Base-by-base conservation (phyloP, 192 early-diverging fungal genomes). In the Gonapodya prolifera region DNA sequence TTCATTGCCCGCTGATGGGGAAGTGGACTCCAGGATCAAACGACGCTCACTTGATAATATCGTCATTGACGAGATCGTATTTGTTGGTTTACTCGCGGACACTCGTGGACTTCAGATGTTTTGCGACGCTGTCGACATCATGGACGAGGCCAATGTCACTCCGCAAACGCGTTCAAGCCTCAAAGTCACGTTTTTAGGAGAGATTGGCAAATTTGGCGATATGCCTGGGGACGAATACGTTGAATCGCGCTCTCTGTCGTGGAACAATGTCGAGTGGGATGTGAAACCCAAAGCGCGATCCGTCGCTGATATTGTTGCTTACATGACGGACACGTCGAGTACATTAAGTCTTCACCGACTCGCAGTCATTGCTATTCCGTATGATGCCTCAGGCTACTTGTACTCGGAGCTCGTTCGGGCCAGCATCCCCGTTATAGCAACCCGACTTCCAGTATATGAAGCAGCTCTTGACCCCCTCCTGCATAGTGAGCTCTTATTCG, bases 191-290 rank as follows among this genome's bases (percentile, higher is more conserved):
- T 84, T 84, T 71, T 23, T 84, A 1, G 83, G 81, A 16, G 18
- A 75, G 13, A 13, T 35, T 2, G 70, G 75, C 2, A 34, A 34
- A 13, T 77, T 83, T 34, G 75, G 77, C 70, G 83, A 84, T 35
- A 76, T 84, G 76, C 76, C 79, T 33, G 75, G 77, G 0, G 78
- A 83, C 13, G 83, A 84, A 36, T 84, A 84, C 71, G 69, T 84
- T 69, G 80, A 84, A 33, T 74, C 81, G 0, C 80, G 83, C 0
- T 35, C 78, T 13, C 69, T 70, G 16, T 76, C 81, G 28, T 84
- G 83, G 83, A 82, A 84, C 32, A 61, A 77, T 16, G 70, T 30
- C 34, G 83, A 82, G 18, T 23, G 45, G 30, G 34, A 61, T 77
- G 75, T 76, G 23, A 34, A 35, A 77, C 8, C 8, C 28, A 23